These are phyloP conservation scores for Capsicum rhomboideum DNA, from an alignment of 257 asterid species.

Conservation along the genomic window DNA sequence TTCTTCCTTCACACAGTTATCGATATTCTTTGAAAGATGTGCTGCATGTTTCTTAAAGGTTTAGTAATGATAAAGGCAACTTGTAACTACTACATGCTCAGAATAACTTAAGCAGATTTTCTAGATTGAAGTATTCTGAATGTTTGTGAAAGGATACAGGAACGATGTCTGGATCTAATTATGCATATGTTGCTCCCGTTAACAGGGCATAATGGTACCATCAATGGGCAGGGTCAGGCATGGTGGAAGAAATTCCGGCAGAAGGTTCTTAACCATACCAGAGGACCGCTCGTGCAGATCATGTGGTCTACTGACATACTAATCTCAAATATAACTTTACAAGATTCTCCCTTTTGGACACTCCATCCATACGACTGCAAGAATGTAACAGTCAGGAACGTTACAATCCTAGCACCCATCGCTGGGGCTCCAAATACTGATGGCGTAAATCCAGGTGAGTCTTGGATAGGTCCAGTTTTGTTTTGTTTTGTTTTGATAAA, in stretches of 20 bases:
- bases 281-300: constrained; percentile 47
- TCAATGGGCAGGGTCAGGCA: constrained; percentile 45
- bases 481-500: neutral
- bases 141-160: neutral
- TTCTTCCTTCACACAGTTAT: neutral
- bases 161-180: neutral
- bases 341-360: constrained; percentile 50
- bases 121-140: neutral
- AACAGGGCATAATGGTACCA: constrained; percentile 47
- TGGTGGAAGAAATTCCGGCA: constrained; percentile 48
- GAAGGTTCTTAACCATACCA: constrained; percentile 38
- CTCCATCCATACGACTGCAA: constrained; percentile 47
- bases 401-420: constrained; percentile 38
- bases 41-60: neutral
- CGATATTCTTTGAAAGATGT: neutral
- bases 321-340: constrained; percentile 30
- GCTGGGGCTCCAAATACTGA: constrained; percentile 46
- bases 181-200: neutral
- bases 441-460: constrained; percentile 45
- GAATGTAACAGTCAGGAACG: constrained; percentile 28
- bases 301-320: constrained; percentile 45
- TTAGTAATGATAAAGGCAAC: neutral
- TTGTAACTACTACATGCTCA: neutral
- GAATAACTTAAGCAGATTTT: neutral
- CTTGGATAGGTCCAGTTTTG: neutral